Evolutionary conservation across 2,329 filamentous ascomycete genomes (phyloP), one percentile per base, ranked within the genome.

Genomic region (Rugonectria rugulosa): DNA sequence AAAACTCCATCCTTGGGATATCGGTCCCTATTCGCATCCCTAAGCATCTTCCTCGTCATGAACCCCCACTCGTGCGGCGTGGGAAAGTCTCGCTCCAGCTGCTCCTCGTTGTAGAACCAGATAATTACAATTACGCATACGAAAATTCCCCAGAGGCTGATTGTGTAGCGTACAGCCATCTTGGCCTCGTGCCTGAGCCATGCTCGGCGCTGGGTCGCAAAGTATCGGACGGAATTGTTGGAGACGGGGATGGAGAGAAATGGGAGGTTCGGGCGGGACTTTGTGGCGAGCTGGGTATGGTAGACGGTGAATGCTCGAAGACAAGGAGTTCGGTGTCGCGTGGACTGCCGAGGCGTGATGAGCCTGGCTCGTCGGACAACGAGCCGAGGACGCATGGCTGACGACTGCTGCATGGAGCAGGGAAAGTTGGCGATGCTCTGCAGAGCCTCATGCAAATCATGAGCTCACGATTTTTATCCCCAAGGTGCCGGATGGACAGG

Each of bases 61-160:
- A 87, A 89, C 0, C 78, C 78, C 92, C 93, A 97, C 71, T 96
- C 93, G 21, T 84, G 82, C 1, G 94, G 93, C 1, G 91, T 93
- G 0, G 92, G 92, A 70, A 88, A 91, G 47, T 83, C 79, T 42
- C 88, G 82, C 75, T 97, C 92, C 38, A 91, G 79, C 57, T 81
- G 78, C 73, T 96, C 91, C 67, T 93, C 88, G 68, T 89, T 81
- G 29, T 92, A 70, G 14, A 88, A 88, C 60, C 87, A 84, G 61
- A 82, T 81, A 32, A 87, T 83, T 9, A 89, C 76, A 32, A 84
- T 77, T 36, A 86, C 73, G 56, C 88, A 82, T 38, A 82, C 76
- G 7, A 87, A 72, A 34, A 87, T 82, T 12, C 86, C 82, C 81
- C 87, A 93, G 34, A 90, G 73, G 23, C 84, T 80, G n/a, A 81